phyloP scores from a whole-genome alignment of 1,284 basidiomycete species.

The Cystobasidium pallidum region DNA sequence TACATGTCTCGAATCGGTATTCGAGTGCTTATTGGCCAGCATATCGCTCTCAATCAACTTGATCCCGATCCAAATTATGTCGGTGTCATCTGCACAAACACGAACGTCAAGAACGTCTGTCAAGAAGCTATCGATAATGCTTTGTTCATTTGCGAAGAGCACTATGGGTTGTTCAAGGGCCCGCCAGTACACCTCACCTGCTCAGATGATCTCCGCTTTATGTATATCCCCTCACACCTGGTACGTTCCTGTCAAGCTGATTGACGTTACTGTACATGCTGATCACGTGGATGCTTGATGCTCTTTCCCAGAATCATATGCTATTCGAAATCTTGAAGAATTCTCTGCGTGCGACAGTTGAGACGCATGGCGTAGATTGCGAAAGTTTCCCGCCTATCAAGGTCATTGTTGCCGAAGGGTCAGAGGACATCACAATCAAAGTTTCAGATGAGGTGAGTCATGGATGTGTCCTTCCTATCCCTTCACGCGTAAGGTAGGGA shows the following conservation, averaged over 20 bases:
- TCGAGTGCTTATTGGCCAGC: constrained; percentile 88
- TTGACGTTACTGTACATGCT: too few relatives aligned
- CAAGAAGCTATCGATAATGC: constrained; percentile 99
- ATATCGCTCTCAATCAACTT: constrained; percentile 87
- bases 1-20: constrained; percentile 97
- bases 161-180: constrained; percentile 92
- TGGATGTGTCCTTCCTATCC: too few relatives aligned
- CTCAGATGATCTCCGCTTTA: constrained; percentile 81
- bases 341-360: constrained; percentile 93
- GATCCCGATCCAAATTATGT: constrained; percentile 89
- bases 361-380: constrained; percentile 81
- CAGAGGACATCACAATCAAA: constrained; percentile 95
- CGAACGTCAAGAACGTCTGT: constrained; percentile 95
- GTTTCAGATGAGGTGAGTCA: constrained; percentile 73
- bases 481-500: too few relatives aligned
- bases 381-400: constrained; percentile 95
- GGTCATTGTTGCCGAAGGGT: constrained; percentile 84
- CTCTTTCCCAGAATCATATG: constrained; percentile 70
- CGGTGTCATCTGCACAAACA: constrained; percentile 95
- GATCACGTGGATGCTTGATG: too few relatives aligned
- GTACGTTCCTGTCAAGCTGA: constrained; percentile 48
- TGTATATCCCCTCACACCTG: constrained; percentile 91
- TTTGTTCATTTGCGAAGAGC: constrained; percentile 96
- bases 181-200: constrained; percentile 97
- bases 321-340: constrained; percentile 99